Base-by-base conservation (phyloP, 1,139 yeast species). In the Saccharomyces hybrid region DNA sequence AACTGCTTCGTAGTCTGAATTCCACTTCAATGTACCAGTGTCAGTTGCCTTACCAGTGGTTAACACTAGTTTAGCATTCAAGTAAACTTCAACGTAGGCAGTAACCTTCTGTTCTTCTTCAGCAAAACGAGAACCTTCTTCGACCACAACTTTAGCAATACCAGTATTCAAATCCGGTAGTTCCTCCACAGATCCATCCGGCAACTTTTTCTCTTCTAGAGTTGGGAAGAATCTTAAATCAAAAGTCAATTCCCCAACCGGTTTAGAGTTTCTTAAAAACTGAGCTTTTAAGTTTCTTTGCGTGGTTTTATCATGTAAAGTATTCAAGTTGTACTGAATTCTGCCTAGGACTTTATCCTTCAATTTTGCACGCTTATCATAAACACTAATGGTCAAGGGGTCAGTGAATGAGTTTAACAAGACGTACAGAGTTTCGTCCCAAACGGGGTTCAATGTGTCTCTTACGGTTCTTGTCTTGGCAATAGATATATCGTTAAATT, bases 141-240 rank as follows among this genome's bases (percentile, higher is more conserved):
- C 63, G 47, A 65, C 50, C n/a, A 52, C 52, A 26, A 86, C 70
- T 65, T 83, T 79, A 31, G 86, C 82, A 63, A 93, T 84, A 76
- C 98, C 98, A 23, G 97, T 88, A 71, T 88, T 90, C 70, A 88
- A 81, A 61, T 89, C 96, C 51, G 96, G 96, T 47, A 95, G 90
- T 47, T 96, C 91, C 61, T 82, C 84, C 51, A 79, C 75, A 8
- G 95, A 87, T 53, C 97, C 97, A 71, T 90, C 96, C 2, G 88
- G 89, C 61, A 84, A 79, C 61, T 78, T 79, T 55, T 80, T 78
- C 42, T 95, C 86, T 68, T 86, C 88, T 59, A 89, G 72, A 14
- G 91, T 84, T 50, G 95, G 95, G 78, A 83, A 82, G 75, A 80
- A 88, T 59, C 83, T 81, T 63, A 87, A 76, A 57, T 87, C 89